phyloP scores from a whole-genome alignment of 148 eudicot genomes.

The Linanthus parryae region DNA sequence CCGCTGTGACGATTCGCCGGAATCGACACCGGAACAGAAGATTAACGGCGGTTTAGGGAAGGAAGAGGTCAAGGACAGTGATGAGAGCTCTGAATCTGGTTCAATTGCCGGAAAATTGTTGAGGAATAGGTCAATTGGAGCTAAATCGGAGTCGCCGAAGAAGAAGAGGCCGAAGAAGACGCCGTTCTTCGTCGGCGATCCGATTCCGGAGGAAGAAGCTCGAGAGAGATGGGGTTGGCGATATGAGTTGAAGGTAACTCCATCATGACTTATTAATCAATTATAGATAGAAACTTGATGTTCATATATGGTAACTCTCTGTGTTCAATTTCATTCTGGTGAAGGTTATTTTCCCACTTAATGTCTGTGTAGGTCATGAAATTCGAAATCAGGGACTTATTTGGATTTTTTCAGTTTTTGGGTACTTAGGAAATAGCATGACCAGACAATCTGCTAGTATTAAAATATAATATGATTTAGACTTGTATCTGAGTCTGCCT shows the following conservation, averaged over 20 bases:
- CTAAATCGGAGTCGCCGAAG: neutral
- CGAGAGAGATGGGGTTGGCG: conserved; percentile 46
- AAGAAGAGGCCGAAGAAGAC: conserved; percentile 8
- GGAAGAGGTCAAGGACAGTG: neutral
- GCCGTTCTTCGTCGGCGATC: conserved; percentile 35
- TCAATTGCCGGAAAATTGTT: neutral
- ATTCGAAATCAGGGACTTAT: too few species aligned
- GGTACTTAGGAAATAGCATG: too few species aligned
- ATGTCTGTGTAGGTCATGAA: too few species aligned
- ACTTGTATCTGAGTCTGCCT: neutral
- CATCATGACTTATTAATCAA: neutral
- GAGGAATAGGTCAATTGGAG: neutral
- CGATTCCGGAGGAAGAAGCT: conserved; percentile 33
- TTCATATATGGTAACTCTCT: too few species aligned
- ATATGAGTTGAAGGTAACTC: conserved; percentile 19
- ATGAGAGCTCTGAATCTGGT: neutral
- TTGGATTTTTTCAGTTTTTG: too few species aligned
- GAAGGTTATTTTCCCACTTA: too few species aligned
- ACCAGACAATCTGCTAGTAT: too few species aligned
- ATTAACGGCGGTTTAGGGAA: neutral
- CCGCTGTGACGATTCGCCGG: too few species aligned
- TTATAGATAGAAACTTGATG: neutral
- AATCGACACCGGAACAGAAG: too few species aligned
- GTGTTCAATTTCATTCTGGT: too few species aligned
- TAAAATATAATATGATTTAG: neutral